These are phyloP conservation scores for Salix dunnii DNA, from an alignment of 345 rosid species.

Conservation along the genomic window DNA sequence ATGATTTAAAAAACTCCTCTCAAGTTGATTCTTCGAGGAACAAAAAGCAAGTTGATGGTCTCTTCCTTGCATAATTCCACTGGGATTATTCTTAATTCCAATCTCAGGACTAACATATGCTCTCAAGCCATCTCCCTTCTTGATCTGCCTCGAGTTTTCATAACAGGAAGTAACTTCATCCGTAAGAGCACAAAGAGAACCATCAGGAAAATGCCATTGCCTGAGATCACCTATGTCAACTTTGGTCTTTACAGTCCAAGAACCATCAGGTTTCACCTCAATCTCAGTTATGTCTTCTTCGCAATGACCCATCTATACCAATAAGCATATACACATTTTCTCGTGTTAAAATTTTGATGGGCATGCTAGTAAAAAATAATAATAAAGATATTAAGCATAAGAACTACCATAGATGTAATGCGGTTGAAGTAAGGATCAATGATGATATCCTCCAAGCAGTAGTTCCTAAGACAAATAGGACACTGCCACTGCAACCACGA, in stretches of 20 bases:
- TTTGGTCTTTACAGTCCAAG: conserved; percentile 34
- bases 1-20: conserved; percentile 1
- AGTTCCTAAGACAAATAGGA: conserved; percentile 36
- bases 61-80: conserved; percentile 15
- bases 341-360: background rate
- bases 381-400: background rate
- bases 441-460: conserved; percentile 28
- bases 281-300: conserved; percentile 37
- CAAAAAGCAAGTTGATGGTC: conserved; percentile 5
- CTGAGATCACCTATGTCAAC: conserved; percentile 22
- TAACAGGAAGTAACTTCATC: conserved; percentile 8
- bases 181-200: conserved; percentile 11
- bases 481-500: conserved; percentile 38
- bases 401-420: conserved; percentile 28
- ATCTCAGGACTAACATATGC: conserved; percentile 3
- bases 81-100: conserved; percentile 15
- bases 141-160: conserved; percentile 10
- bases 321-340: background rate
- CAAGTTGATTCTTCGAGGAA: conserved; percentile 11
- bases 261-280: conserved; percentile 42
- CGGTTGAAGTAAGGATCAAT: conserved; percentile 32
- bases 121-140: conserved; percentile 6
- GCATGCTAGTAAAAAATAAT: background rate
- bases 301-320: conserved; percentile 31
- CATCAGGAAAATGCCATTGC: conserved; percentile 38